Evolutionary conservation across 441 rosid genomes (phyloP), one percentile per base, ranked within the genome.

Genomic region (Erysimum cheiri): DNA sequence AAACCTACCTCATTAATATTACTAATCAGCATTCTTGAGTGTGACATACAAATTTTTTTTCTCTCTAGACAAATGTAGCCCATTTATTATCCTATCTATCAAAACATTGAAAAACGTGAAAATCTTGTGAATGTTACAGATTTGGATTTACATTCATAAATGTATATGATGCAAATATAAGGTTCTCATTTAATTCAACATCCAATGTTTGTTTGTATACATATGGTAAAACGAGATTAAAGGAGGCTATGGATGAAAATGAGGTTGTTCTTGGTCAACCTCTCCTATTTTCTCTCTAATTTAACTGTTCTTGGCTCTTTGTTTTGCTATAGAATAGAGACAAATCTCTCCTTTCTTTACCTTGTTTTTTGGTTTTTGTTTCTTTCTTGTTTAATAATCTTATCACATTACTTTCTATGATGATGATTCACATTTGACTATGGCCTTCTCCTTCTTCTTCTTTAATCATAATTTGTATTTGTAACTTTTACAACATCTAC

Each of bases 181-280:
- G 31, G 24, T 19, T 67, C 39, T 22, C 60, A 60, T 59, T 50
- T 15, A 6, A 39, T 50, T 32, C 33, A 50, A 33, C 32, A 46
- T 39, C n/a, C 49, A 37, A 54, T 61, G 29, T 73, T 33, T 59
- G 63, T 62, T 39, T 59, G 32, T 59, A 13, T 62, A 36, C 22
- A 43, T 68, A 68, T 63, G 70, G 78, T 57, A 33, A 69, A 61
- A 75, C 74, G 74, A 47, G 39, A 31, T 55, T 62, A 53, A 39
- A 74, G 78, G 78, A 67, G 43, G 14, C 8, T 31, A 59, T 3
- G 14, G 55, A 67, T 50, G 41, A 60, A 67, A 46, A 3, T 68
- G 60, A 61, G 70, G 78, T 48, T 62, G 69, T 53, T 74, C 69
- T 67, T 74, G 74, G 78, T 75, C 78, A 69, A 75, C 13, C 28